Percentiles rank a stretch among this genome's conserved stretches.
These are phyloP conservation scores for Plenodomus lindquistii DNA, from an alignment of 2,329 filamentous ascomycete species.

Conservation along the genomic window DNA sequence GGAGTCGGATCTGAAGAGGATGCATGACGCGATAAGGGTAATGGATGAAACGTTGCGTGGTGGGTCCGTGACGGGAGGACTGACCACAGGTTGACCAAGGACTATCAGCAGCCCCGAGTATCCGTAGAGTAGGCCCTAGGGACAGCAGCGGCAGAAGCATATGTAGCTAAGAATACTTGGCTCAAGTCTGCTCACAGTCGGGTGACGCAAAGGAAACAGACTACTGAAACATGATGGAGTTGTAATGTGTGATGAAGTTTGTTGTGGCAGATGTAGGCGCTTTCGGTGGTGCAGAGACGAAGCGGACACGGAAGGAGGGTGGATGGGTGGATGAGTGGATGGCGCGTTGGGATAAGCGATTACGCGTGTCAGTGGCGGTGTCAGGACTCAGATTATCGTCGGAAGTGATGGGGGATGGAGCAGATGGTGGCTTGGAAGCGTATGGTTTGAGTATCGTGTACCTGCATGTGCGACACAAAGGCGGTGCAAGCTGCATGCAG, in stretches of 20 bases:
- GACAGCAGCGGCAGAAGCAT: too few relatives aligned
- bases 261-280: neutral
- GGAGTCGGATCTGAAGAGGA: constrained; percentile 10
- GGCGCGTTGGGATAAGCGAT: neutral
- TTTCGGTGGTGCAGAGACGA: constrained; percentile 5
- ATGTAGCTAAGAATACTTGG: too few relatives aligned
- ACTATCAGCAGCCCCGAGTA: neutral
- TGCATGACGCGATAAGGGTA: constrained; percentile 33
- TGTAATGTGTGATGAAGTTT: constrained; percentile 3
- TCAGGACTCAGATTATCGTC: neutral
- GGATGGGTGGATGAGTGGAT: neutral
- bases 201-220: neutral
- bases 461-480: too few relatives aligned
- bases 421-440: too few relatives aligned
- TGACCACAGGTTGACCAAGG: constrained; percentile 13
- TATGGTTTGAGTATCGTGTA: too few relatives aligned
- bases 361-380: neutral
- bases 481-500: too few relatives aligned
- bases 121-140: too few relatives aligned
- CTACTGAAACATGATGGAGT: neutral
- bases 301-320: neutral
- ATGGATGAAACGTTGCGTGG: constrained; percentile 32
- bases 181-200: neutral
- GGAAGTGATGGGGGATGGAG: too few relatives aligned
- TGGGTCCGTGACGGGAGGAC: constrained; percentile 9